phyloP scores from a whole-genome alignment of 768 basidiomycete genomes.

The Amanita rimosa region DNA sequence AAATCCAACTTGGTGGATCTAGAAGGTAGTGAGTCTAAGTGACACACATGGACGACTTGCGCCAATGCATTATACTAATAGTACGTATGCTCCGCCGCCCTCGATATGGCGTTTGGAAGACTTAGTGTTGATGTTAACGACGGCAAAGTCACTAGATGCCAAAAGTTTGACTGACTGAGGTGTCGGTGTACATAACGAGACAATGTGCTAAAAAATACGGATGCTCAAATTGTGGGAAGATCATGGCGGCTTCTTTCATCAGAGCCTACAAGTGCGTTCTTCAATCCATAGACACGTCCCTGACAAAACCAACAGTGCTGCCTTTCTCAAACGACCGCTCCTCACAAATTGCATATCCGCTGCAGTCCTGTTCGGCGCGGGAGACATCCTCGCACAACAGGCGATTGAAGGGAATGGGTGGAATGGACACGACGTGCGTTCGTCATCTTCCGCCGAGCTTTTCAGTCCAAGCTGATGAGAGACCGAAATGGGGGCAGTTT shows the following conservation, averaged over 20 bases:
- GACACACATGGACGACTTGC: too few relatives aligned
- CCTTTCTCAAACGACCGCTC: slow-evolving; percentile 52
- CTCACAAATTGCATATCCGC: slow-evolving; percentile 54
- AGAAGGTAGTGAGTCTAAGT: background rate
- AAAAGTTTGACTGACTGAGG: too few relatives aligned
- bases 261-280: slow-evolving; percentile 27
- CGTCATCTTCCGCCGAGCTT: background rate
- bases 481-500: slow-evolving; percentile 23
- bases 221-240: too few relatives aligned
- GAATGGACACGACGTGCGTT: slow-evolving; percentile 61
- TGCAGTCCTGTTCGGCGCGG: slow-evolving; percentile 56
- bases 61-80: too few relatives aligned
- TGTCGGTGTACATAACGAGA: too few relatives aligned
- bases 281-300: background rate
- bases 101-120: too few relatives aligned
- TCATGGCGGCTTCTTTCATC: slow-evolving; percentile 20
- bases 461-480: background rate
- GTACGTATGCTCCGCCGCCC: too few relatives aligned
- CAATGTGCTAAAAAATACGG: too few relatives aligned
- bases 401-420: slow-evolving; percentile 57
- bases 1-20: background rate
- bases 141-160: too few relatives aligned
- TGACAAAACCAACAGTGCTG: slow-evolving; percentile 27
- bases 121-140: too few relatives aligned
- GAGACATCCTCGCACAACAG: slow-evolving; percentile 83